Evolutionary conservation across 1,284 basidiomycete genomes (phyloP), one percentile per base, ranked within the genome.

Genomic region (Moniliella sp.): DNA sequence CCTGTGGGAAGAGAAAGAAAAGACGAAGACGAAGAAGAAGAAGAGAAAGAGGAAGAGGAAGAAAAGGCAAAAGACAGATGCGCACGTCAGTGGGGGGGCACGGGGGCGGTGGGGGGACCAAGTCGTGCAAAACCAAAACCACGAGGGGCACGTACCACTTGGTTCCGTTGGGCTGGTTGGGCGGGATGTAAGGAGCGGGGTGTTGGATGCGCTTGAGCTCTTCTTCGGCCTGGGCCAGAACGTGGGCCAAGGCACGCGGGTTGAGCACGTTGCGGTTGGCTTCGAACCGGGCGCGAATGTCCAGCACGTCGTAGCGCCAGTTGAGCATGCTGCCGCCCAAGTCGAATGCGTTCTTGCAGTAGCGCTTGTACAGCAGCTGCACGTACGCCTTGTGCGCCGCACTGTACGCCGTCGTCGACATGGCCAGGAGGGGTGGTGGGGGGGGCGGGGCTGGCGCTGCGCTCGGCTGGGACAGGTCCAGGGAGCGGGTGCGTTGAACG

Each of bases 151-250:
- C n/a, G n/a, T n/a, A n/a, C n/a, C n/a, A n/a, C n/a, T n/a, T n/a
- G n/a, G n/a, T n/a, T n/a, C n/a, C n/a, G n/a, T n/a, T n/a, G n/a
- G n/a, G n/a, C n/a, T n/a, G n/a, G n/a, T n/a, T n/a, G n/a, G n/a
- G n/a, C n/a, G n/a, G n/a, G n/a, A n/a, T 76, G 64, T 84, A 83
- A 31, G 84, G 84, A 63, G 91, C 84, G 8, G 83, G 84, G 61
- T 93, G 84, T 43, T 66, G 66, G 48, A 65, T 69, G 18, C 62
- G 63, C 10, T 72, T 74, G 17, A 91, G 66, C 17, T 71, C 64
- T 5, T 72, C 74, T 64, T 91, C 84, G 4, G 82, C 81, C 53
- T 75, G 72, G 53, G 75, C 72, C 25, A 93, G 64, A 34, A 91
- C 71, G n/a, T 64, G 57, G 9, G 78, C 78, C 33, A 93, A 66